These are phyloP conservation scores for Fusarium sp. DNA, from an alignment of 2,329 filamentous ascomycete genomes.

Conservation along the genomic window DNA sequence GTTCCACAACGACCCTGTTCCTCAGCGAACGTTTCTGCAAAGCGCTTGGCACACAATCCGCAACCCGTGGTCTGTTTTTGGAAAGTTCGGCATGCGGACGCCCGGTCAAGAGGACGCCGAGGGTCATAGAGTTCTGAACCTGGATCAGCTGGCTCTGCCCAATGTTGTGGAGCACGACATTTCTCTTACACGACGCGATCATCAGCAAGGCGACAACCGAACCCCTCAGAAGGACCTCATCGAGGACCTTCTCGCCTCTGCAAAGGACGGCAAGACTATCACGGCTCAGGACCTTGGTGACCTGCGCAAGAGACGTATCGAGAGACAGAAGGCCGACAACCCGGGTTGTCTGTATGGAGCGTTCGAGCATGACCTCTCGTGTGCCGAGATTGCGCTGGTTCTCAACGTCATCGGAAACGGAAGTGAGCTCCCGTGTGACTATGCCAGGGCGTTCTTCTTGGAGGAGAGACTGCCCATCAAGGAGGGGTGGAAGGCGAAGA, in stretches of 20 bases:
- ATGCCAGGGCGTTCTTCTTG: conserved; percentile 27
- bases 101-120: conserved; percentile 31
- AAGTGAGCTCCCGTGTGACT: conserved; percentile 17
- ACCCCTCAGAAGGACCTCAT: conserved; percentile 31
- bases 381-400: conserved; percentile 35
- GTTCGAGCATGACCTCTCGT: conserved; percentile 30
- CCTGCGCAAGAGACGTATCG: conserved; percentile 32
- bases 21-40: conserved; percentile 15
- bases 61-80: conserved; percentile 35
- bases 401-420: conserved; percentile 35
- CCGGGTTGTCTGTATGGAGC: conserved; percentile 24
- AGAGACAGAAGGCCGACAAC: conserved; percentile 27
- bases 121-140: conserved; percentile 30
- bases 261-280: conserved; percentile 33
- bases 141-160: conserved; percentile 34
- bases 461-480: conserved; percentile 32
- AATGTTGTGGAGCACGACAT: conserved; percentile 38
- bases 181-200: conserved; percentile 37
- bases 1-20: conserved; percentile 6
- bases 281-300: conserved; percentile 33
- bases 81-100: conserved; percentile 35
- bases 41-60: conserved; percentile 2
- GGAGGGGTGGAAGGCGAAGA: conserved; percentile 29
- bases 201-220: conserved; percentile 34
- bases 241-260: conserved; percentile 27